Conservation (phyloP, 805 yeast species). For the Ogataea pilisensis region DNA sequence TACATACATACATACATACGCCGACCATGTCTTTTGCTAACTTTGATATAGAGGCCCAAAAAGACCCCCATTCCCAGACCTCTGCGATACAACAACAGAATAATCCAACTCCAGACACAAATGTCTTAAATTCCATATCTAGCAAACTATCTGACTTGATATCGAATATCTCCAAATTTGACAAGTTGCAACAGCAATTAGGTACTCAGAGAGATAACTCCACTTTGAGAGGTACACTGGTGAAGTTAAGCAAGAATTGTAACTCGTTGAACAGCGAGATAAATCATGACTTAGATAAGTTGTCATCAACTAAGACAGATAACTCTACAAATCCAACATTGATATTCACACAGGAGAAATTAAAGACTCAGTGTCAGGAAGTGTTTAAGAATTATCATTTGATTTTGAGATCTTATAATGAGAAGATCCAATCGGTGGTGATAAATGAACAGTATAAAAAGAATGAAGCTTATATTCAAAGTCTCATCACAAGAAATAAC, state of each 20-base stretch:
- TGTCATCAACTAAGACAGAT: neutral
- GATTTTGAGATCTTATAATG: constrained; percentile 44
- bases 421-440: constrained; percentile 39
- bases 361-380: constrained; percentile 52
- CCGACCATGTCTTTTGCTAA: constrained; percentile 53
- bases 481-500: neutral
- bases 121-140: constrained; percentile 16
- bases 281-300: constrained; percentile 11
- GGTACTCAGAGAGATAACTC: constrained; percentile 51
- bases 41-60: constrained; percentile 48
- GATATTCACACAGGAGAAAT: constrained; percentile 44
- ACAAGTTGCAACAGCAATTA: constrained; percentile 43
- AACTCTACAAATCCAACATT: constrained; percentile 8
- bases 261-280: constrained; percentile 15
- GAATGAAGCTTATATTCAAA: constrained; percentile 8
- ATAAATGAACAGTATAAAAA: constrained; percentile 28
- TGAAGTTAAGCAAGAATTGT: constrained; percentile 18
- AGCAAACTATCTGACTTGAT: constrained; percentile 24
- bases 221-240: constrained; percentile 32
- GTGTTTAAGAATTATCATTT: constrained; percentile 43
- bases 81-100: too few species aligned
- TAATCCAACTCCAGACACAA: neutral
- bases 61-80: too few species aligned
- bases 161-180: constrained; percentile 46
- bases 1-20: too few species aligned